Percentiles rank a stretch among this genome's conserved stretches.
phyloP scores from a whole-genome alignment of 768 basidiomycete genomes.

The Mycena floridula region DNA sequence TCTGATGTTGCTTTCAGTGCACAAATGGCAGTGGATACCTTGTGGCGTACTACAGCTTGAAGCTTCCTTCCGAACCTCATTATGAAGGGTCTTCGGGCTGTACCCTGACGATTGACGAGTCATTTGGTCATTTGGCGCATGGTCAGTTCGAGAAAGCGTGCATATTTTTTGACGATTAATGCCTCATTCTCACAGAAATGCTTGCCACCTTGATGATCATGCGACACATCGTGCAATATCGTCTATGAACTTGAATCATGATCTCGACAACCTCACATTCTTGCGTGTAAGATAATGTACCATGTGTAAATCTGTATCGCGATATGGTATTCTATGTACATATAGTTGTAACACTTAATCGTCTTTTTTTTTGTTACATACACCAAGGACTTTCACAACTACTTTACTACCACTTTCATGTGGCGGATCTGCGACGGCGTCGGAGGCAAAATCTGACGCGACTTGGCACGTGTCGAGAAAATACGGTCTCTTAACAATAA shows the following conservation, averaged over 20 bases:
- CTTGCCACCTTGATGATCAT: conserved; percentile 58
- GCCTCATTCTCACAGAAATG: conserved; percentile 36
- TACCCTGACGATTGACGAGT: conserved; percentile 58
- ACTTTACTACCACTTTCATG: too few species aligned
- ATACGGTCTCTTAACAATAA: too few species aligned
- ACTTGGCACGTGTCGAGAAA: too few species aligned
- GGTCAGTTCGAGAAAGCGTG: conserved; percentile 39
- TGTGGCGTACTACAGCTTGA: conserved; percentile 58
- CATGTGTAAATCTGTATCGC: too few species aligned
- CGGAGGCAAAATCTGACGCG: too few species aligned
- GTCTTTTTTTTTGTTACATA: too few species aligned
- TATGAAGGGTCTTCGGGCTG: conserved; percentile 53
- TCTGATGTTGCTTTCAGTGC: conserved; percentile 34
- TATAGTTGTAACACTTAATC: too few species aligned
- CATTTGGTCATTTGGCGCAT: conserved; percentile 45
- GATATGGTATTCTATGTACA: too few species aligned
- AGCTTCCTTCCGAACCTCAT: conserved; percentile 45
- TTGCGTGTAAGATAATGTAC: too few species aligned
- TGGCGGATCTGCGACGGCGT: too few species aligned
- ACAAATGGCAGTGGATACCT: conserved; percentile 42
- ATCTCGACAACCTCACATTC: too few species aligned
- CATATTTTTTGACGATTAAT: neutral
- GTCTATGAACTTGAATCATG: conserved; percentile 20
- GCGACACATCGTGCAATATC: conserved; percentile 50
- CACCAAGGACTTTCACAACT: too few species aligned